Evolutionary conservation across 2,329 filamentous ascomycete genomes (phyloP), one percentile per base, ranked within the genome.

Genomic region (Cercospora janseana): DNA sequence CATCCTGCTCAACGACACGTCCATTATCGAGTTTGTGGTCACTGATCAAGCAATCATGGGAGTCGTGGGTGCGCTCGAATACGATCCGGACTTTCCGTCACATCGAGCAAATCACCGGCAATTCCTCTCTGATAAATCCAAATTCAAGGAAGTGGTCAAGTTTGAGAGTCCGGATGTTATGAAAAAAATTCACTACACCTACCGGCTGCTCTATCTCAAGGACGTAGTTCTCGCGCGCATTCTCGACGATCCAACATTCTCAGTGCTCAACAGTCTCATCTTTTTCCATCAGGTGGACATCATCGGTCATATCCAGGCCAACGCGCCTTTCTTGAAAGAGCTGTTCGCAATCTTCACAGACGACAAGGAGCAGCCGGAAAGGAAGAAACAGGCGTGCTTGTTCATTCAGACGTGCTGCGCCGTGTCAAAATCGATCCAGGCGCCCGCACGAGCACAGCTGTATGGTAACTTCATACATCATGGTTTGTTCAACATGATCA

Each of bases 221-320:
- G 93, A 98, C 64, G 93, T 98, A n/a, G 92, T 97, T 1, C 79
- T 98, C 34, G 93, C 93, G 23, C 83, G 93, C 56, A 97, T 98
- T 57, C 79, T 98, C 54, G 93, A 98, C 70, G 93, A 98, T 68
- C 92, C 92, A 42, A 98, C 93, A 15, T 98, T 97, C 69, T 95
- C 89, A 18, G 91, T 97, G 20, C 83, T 98, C 58, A 98, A 97
- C 72, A 95, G 90, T 43, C 80, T 97, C 61, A 98, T 98, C 60
- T 98, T 96, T 75, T 98, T 95, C 78, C 93, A 97, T 72, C 93
- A 98, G 73, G 91, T 97, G 62, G 93, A 97, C 65, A 96, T 98
- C 65, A 86, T 98, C 42, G 88, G 92, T 65, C 88, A 97, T 70
- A 78, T 98, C n/a, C 91, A 96, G 69, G 79, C 78, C 20, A 95